phyloP scores from a whole-genome alignment of 2,329 filamentous ascomycete species.

The Rhynchosporium secalis region DNA sequence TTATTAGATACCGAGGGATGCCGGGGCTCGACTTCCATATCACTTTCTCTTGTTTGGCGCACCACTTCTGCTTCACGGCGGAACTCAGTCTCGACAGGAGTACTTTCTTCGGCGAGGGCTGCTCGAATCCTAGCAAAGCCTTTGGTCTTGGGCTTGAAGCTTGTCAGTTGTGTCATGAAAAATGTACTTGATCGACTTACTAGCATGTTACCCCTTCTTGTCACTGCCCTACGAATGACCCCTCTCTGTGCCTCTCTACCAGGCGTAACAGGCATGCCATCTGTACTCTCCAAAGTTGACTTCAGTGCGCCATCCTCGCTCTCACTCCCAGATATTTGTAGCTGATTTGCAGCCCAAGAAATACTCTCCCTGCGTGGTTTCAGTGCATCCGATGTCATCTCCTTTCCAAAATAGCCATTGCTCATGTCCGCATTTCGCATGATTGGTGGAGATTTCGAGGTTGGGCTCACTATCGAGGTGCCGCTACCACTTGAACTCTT shows the following conservation, averaged over 20 bases:
- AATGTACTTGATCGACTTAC: conserved; percentile 52
- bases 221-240: conserved; percentile 81
- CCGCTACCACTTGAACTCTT: conserved; percentile 70
- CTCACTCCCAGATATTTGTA: conserved; percentile 81
- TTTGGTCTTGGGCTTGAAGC: conserved; percentile 82
- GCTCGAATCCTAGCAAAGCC: conserved; percentile 92
- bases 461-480: conserved; percentile 66
- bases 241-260: conserved; percentile 63
- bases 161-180: conserved; percentile 36
- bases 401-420: conserved; percentile 54
- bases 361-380: conserved; percentile 79
- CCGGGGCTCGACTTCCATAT: conserved; percentile 60
- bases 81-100: conserved; percentile 85
- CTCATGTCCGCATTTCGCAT: conserved; percentile 39
- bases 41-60: conserved; percentile 88
- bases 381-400: conserved; percentile 46
- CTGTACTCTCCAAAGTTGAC: conserved; percentile 42
- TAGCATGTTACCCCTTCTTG: conserved; percentile 82
- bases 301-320: conserved; percentile 67
- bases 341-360: conserved; percentile 84
- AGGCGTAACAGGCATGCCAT: conserved; percentile 45
- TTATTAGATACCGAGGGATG: conserved; percentile 49
- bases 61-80: conserved; percentile 93
- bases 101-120: conserved; percentile 81
- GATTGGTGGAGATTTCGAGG: conserved; percentile 76